Conservation (phyloP, 164 flowering plant species). For the Nelumbo lutea region DNA sequence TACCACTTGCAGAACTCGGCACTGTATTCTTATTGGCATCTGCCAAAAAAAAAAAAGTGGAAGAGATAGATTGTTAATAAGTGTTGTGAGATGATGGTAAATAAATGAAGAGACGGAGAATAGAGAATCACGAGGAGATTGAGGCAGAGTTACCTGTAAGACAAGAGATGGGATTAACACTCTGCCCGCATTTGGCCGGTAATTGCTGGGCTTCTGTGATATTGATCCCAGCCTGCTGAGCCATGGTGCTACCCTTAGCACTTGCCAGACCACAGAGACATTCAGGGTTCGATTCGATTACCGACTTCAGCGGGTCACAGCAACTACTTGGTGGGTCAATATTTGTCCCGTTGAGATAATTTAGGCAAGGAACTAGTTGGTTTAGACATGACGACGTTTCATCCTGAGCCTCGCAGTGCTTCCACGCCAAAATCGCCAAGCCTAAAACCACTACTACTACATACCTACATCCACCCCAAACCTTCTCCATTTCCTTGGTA, state of each 20-base stretch:
- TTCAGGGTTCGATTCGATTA: constrained; percentile 43
- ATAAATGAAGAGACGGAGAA: not conserved
- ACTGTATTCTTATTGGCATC: constrained; percentile 5
- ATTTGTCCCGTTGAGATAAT: constrained; percentile 41
- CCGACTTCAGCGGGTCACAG: constrained; percentile 57
- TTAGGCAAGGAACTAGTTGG: constrained; percentile 50
- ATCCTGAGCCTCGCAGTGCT: constrained; percentile 13
- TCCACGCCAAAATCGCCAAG: constrained; percentile 12
- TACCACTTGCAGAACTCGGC: constrained; percentile 14
- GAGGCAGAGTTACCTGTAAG: constrained; percentile 18
- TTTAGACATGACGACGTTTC: constrained; percentile 31
- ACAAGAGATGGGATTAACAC: constrained; percentile 56
- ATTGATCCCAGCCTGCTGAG: constrained; percentile 45
- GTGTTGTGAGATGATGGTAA: not conserved
- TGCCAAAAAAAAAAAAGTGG: not conserved
- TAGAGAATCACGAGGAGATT: no score
- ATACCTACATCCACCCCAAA: constrained; percentile 1
- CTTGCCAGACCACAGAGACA: constrained; percentile 59
- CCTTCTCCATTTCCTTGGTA: not conserved
- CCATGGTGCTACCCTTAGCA: constrained; percentile 26
- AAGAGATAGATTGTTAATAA: not conserved
- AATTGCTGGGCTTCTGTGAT: constrained; percentile 41
- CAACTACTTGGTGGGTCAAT: constrained; percentile 46
- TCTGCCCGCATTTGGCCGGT: constrained; percentile 62
- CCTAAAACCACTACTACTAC: constrained; percentile 4